Evolutionary conservation across 2,329 filamentous ascomycete species (phyloP), one percentile per base, ranked within the genome.

Genomic region (Colletotrichum acutatum): DNA sequence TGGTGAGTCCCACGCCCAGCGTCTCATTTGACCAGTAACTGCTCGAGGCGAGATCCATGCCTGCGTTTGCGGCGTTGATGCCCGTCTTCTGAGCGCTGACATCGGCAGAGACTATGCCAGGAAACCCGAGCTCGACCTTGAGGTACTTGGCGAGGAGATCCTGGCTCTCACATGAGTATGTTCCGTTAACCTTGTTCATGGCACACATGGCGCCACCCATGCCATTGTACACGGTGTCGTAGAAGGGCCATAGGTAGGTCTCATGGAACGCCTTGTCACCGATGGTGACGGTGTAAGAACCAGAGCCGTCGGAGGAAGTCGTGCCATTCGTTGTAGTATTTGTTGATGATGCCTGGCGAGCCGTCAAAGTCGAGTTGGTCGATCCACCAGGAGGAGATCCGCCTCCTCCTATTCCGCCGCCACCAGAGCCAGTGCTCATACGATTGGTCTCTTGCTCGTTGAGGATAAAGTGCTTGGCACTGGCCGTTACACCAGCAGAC

Each of bases 271-370:
- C 75, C 46, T 76, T 76, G 69, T 79, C 77, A 11, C 74, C 75
- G 52, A 75, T 74, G 61, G 86, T 86, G 19, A 76, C 74, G 26
- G 72, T 67, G 11, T 58, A 63, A 24, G 66, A 46, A n/a, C 57
- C 57, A 7, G 66, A 54, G 28, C 19, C 30, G 65, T 91, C 91
- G 14, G 86, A 83, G 5, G 86, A 88, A 7, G 88, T 77, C 0
- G 86, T 88, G 30, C 32, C 63, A 6, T 87, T 86, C 57, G 91
- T 86, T 12, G 76, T 79, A 1, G 16, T 24, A 78, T 97, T 96
- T 67, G 91, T 91, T 7, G 91, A 94, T 34, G 96, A 85, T 0
- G 94, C 92, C 80, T 95, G 93, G 30, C 93, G 89, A 1, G 26
- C 28, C 1, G 46, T 54, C 16, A 68, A 8, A 0, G 57, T 68